A percentile compares a stretch with the other conserved stretches of the same genome.
Conservation (phyloP, 2,329 filamentous ascomycete species). For the Alternaria panax region DNA sequence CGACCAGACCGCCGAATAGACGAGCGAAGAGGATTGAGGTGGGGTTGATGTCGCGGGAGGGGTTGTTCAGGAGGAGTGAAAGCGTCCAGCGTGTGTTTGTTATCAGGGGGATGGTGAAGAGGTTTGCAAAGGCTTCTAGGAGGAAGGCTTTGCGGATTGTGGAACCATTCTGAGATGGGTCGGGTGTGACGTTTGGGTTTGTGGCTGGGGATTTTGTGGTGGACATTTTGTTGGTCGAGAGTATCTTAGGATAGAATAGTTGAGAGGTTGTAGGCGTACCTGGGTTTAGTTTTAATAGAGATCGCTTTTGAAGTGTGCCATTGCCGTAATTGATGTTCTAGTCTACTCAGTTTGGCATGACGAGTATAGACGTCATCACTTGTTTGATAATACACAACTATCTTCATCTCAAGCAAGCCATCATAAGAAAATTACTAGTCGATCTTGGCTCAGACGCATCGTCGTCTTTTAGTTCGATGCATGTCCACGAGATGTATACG, state of each 20-base stretch:
- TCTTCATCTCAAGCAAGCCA: background rate
- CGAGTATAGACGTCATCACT: background rate
- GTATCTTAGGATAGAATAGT: background rate
- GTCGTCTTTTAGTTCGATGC: background rate
- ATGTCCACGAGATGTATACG: background rate
- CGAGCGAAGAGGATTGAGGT: conserved; percentile 34
- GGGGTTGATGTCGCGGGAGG: conserved; percentile 30
- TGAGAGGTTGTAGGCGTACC: background rate
- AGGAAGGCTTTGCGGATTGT: conserved; percentile 40
- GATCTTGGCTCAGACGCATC: background rate
- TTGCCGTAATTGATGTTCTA: background rate
- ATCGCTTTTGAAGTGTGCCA: background rate
- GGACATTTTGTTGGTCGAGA: background rate
- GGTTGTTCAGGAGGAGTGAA: conserved; percentile 28
- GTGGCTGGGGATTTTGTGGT: conserved; percentile 29
- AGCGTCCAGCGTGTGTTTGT: conserved; percentile 33
- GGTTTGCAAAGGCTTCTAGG: conserved; percentile 35
- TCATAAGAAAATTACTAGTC: background rate
- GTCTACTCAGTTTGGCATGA: background rate
- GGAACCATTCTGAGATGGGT: conserved; percentile 21
- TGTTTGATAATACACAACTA: background rate
- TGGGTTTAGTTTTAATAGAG: background rate
- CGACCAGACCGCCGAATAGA: conserved; percentile 31
- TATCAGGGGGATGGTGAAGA: conserved; percentile 37
- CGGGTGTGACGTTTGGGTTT: conserved; percentile 27